Base-by-base conservation (phyloP, 116 monocot species). In the Iris pallida region DNA sequence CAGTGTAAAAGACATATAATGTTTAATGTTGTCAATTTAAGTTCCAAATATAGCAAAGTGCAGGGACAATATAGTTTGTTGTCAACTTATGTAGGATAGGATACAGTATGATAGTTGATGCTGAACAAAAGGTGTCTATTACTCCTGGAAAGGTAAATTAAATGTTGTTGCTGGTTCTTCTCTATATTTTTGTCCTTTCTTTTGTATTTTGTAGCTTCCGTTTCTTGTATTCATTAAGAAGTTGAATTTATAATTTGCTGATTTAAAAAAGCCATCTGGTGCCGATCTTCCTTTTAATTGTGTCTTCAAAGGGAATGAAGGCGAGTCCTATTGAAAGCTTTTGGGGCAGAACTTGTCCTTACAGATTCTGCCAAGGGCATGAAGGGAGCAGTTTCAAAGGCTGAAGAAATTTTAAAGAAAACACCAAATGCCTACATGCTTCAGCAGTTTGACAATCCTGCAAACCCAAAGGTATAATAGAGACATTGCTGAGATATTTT, bases 91-190 rank as follows among this genome's bases (percentile, higher is more conserved):
- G 44, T 69, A 92, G 92, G 79, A 92, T 92, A 76, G 92, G 92
- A 14, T 77, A 81, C 55, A 92, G 92, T 76, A 92, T 92, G 92
- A 92, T 92, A 45, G 58, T 75, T 73, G 92, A 92, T 77, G 92
- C 92, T 53, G 92, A 92, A 64, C 70, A 88, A 43, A 92, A 84
- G 49, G 92, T 86, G 4, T 61, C 80, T 67, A 92, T 92, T 75
- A 86, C 88, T 66, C 92, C 92, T 59, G 88, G 92, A 64, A 88
- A 88, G 88, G 92, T 92, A 65, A n/a, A n/a, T n/a, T n/a, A n/a
- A n/a, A n/a, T n/a, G n/a, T n/a, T n/a, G n/a, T n/a, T n/a, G n/a
- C n/a, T n/a, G n/a, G n/a, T n/a, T n/a, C n/a, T n/a, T n/a, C n/a
- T n/a, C n/a, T n/a, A n/a, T n/a, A n/a, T n/a, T n/a, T n/a, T n/a